phyloP scores from a whole-genome alignment of 805 yeast genomes.

The Jamesozyma rosinii region DNA sequence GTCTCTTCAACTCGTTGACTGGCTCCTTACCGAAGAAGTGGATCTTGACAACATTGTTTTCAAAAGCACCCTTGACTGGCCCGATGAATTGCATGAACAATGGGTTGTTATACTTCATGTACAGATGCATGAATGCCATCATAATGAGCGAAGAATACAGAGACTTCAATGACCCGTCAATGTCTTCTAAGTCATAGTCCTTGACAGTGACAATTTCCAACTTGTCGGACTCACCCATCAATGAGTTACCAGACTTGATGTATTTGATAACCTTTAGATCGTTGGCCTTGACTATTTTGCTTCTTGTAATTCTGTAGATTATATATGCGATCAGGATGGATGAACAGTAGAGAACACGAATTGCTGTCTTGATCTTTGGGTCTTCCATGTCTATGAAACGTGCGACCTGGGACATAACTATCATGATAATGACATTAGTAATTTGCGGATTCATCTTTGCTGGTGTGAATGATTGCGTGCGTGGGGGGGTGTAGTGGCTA shows the following conservation, averaged over 20 bases:
- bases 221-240: constrained; percentile 63
- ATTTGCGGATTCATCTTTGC: constrained; percentile 73
- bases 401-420: constrained; percentile 92
- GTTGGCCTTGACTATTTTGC: constrained; percentile 59
- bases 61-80: constrained; percentile 82
- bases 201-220: constrained; percentile 84
- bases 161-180: constrained; percentile 69
- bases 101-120: constrained; percentile 96
- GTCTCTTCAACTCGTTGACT: constrained; percentile 87
- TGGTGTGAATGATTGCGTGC: background rate
- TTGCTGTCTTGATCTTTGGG: constrained; percentile 61
- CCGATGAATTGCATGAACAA: constrained; percentile 88
- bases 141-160: constrained; percentile 83
- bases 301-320: constrained; percentile 57
- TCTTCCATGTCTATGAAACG: constrained; percentile 83
- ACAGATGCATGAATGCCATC: constrained; percentile 97
- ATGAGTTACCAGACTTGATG: constrained; percentile 72
- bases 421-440: constrained; percentile 79
- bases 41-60: constrained; percentile 82
- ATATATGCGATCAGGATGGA: constrained; percentile 58
- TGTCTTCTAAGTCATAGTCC: constrained; percentile 88
- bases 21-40: constrained; percentile 80
- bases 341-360: constrained; percentile 60
- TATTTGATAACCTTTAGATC: constrained; percentile 88
- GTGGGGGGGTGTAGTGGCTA: background rate